Percentiles rank a stretch among this genome's conserved stretches.
phyloP scores from a whole-genome alignment of 768 basidiomycete species.

The Kwoniella bestiolae region DNA sequence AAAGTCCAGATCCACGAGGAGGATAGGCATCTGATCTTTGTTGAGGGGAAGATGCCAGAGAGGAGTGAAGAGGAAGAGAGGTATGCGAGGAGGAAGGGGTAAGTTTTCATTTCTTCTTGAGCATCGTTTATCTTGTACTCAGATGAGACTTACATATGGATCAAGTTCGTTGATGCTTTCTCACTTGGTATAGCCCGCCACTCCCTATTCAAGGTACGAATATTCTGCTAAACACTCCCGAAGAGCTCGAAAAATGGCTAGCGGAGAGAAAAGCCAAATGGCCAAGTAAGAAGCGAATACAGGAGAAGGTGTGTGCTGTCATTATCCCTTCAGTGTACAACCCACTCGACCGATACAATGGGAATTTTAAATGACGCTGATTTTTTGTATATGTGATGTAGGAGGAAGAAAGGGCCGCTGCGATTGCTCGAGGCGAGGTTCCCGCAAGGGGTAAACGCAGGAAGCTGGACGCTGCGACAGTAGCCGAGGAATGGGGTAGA shows the following conservation, averaged over 20 bases:
- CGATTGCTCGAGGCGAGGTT: slow-evolving; percentile 73
- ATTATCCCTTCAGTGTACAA: neutral
- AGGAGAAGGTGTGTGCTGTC: slow-evolving; percentile 66
- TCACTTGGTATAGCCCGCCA: slow-evolving; percentile 40
- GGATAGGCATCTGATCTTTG: slow-evolving; percentile 57
- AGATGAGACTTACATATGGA: too few relatives aligned
- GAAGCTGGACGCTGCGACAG: slow-evolving; percentile 23
- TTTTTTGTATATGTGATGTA: slow-evolving; percentile 17
- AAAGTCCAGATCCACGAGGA: slow-evolving; percentile 56
- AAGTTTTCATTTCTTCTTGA: slow-evolving; percentile 18
- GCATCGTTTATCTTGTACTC: too few relatives aligned
- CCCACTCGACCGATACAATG: neutral
- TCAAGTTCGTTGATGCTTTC: too few relatives aligned
- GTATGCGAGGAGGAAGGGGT: slow-evolving; percentile 53
- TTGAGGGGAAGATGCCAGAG: slow-evolving; percentile 46
- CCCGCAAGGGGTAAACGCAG: slow-evolving; percentile 23
- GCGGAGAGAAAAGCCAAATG: slow-evolving; percentile 84
- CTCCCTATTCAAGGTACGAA: slow-evolving; percentile 67
- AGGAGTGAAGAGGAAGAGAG: slow-evolving; percentile 52
- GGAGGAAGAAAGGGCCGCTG: slow-evolving; percentile 76
- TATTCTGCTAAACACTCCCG: slow-evolving; percentile 76
- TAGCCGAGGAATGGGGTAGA: slow-evolving; percentile 32
- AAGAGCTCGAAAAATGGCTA: slow-evolving; percentile 81
- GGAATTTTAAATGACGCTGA: neutral
- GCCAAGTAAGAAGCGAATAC: slow-evolving; percentile 71